Evolutionary conservation across 257 asterid species (phyloP).

Genomic region (Vinca minor): DNA sequence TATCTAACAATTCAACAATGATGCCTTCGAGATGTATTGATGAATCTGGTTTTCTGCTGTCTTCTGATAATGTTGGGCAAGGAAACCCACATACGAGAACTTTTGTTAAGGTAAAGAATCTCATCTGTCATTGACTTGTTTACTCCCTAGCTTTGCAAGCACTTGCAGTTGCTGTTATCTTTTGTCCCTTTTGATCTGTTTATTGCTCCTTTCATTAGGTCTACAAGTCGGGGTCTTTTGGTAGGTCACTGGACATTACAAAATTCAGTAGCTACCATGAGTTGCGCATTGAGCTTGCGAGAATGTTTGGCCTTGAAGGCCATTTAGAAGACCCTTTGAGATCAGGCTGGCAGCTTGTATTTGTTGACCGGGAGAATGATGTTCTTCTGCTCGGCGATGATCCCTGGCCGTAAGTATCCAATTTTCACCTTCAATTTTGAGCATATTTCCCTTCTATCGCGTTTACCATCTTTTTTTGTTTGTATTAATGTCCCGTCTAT

Average conservation of each 20-base stretch:
- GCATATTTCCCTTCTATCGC: neutral
- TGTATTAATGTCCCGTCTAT: neutral
- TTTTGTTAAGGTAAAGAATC: slow-evolving; percentile 52
- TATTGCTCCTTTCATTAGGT: slow-evolving; percentile 32
- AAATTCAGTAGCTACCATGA: slow-evolving; percentile 76
- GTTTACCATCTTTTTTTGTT: neutral
- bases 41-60: slow-evolving; percentile 41
- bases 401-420: slow-evolving; percentile 67
- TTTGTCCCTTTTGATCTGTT: neutral
- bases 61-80: slow-evolving; percentile 34
- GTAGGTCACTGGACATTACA: slow-evolving; percentile 66
- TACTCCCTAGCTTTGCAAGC: neutral
- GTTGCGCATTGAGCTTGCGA: slow-evolving; percentile 67
- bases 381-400: slow-evolving; percentile 84
- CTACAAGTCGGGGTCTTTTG: slow-evolving; percentile 60
- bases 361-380: slow-evolving; percentile 84
- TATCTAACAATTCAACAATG: slow-evolving; percentile 30
- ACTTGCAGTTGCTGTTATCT: neutral
- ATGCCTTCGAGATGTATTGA: slow-evolving; percentile 37
- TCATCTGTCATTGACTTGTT: neutral
- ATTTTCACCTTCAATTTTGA: neutral
- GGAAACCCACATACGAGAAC: slow-evolving; percentile 39
- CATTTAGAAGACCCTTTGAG: slow-evolving; percentile 75
- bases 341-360: slow-evolving; percentile 99
- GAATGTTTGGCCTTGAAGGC: slow-evolving; percentile 78